Base-by-base conservation (phyloP, 2,329 filamentous ascomycete genomes). In the Fusarium aywerte region DNA sequence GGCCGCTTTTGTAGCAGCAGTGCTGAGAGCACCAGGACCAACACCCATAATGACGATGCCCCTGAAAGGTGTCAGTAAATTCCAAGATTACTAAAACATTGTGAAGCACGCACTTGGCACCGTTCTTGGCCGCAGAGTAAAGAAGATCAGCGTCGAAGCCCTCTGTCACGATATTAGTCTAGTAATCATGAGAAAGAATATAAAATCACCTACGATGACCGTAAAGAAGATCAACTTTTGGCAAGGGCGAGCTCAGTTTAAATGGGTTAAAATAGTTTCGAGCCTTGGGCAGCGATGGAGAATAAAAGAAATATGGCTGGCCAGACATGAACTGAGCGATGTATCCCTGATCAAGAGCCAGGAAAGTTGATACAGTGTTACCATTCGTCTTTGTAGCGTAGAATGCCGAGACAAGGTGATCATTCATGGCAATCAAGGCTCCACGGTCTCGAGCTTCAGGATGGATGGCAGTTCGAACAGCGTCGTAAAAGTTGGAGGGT, bases 301-400 rank as follows among this genome's bases (percentile, higher is more conserved):
- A 79, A 62, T 80, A 87, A 75, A 81, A 87, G 76, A 85, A 87
- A 67, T 82, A 85, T 0, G 84, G 83, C 7, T 81, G 78, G n/a
- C 84, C 80, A 43, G 82, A 82, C 58, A 86, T 80, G 69, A 87
- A 65, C 2, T 44, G 49, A 3, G 62, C 66, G 2, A 70, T 29
- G 6, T 54, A 58, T 1, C 85, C 84, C 69, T 80, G 79, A 74
- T 89, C 86, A 13, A 77, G 76, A 0, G 82, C 79, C 68, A 81
- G 83, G 80, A 89, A 89, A 3, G 86, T 88, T 65, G 88, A 86
- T 29, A 87, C 78, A 0, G 44, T 81, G 73, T 89, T 88, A 23
- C 85, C 84, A 64, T 88, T 85, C n/a, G 82, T 86, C 75, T 89
- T 89, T 44, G 84, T 85, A 4, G 80, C 83, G 74, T 85, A 88